Evolutionary conservation across 768 basidiomycete species (phyloP).

Genomic region (Trametes sanguinea): DNA sequence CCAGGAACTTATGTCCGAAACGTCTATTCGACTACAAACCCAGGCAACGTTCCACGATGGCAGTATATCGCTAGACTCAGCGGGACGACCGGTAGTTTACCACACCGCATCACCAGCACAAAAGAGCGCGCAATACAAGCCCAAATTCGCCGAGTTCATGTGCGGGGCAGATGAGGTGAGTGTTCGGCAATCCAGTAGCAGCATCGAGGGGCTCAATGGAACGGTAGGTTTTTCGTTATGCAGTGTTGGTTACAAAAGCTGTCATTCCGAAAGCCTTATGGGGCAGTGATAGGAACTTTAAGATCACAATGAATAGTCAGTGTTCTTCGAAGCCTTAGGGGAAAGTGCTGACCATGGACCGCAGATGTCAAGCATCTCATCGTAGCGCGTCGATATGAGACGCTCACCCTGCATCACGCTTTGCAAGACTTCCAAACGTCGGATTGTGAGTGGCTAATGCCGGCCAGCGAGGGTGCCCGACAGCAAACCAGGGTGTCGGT

Average conservation of each 20-base stretch:
- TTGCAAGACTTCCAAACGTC: slow-evolving; percentile 75
- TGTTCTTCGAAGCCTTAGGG: neutral
- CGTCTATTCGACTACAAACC: slow-evolving; percentile 54
- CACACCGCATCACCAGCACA: slow-evolving; percentile 50
- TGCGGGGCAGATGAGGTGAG: slow-evolving; percentile 66
- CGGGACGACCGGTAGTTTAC: slow-evolving; percentile 47
- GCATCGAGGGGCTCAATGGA: too few species aligned
- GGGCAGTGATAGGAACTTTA: slow-evolving; percentile 71
- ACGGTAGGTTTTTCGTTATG: slow-evolving; percentile 69
- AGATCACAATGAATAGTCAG: slow-evolving; percentile 58
- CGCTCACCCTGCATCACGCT: slow-evolving; percentile 70
- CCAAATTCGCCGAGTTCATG: slow-evolving; percentile 77
- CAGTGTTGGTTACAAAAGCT: slow-evolving; percentile 57
- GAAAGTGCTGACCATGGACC: neutral
- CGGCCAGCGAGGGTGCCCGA: slow-evolving; percentile 38
- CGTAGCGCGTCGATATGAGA: slow-evolving; percentile 76
- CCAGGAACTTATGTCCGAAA: slow-evolving; percentile 79
- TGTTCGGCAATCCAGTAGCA: neutral
- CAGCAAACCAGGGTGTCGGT: slow-evolving; percentile 54
- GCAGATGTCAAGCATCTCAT: slow-evolving; percentile 79
- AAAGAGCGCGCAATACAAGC: slow-evolving; percentile 54
- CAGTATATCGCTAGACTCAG: slow-evolving; percentile 56
- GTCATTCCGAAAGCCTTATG: slow-evolving; percentile 79
- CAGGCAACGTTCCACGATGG: slow-evolving; percentile 44
- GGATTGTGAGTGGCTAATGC: slow-evolving; percentile 80